A percentile compares a stretch with the other conserved stretches of the same genome.
These are phyloP conservation scores for Chlamydomonas incerta DNA, from an alignment of 139 green algal species.

Conservation along the genomic window DNA sequence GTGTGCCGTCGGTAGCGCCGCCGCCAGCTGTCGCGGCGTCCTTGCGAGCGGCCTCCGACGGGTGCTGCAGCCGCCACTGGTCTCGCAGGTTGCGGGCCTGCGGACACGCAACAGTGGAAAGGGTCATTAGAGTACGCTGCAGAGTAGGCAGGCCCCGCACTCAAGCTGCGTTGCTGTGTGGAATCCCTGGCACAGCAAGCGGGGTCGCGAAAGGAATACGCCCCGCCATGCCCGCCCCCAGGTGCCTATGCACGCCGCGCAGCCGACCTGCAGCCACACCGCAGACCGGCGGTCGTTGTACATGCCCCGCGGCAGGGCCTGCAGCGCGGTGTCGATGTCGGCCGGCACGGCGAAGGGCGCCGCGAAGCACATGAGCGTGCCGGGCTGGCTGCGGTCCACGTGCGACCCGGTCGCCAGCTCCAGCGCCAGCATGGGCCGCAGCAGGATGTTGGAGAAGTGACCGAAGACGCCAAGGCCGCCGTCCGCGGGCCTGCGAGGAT, in stretches of 20 bases:
- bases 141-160: no score
- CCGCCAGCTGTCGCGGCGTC: neutral
- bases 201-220: no score
- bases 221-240: no score
- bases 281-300: neutral
- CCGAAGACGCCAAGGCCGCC: conserved; percentile 36
- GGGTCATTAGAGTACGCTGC: no score
- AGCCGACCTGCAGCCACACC: neutral
- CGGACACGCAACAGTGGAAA: neutral
- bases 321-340: neutral
- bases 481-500: conserved; percentile 5
- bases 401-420: conserved; percentile 23
- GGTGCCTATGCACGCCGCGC: no score
- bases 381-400: conserved; percentile 35
- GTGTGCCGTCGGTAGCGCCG: neutral
- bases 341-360: conserved; percentile 10
- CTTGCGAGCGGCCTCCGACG: neutral
- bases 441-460: conserved; percentile 28
- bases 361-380: conserved; percentile 39
- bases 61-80: conserved; percentile 28
- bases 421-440: conserved; percentile 8
- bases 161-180: no score
- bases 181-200: no score
- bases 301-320: neutral
- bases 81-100: conserved; percentile 17